Percentiles rank a stretch among this genome's conserved stretches.
These are phyloP conservation scores for Colletotrichum sp. DNA, from an alignment of 2,329 filamentous ascomycete species.

Conservation along the genomic window DNA sequence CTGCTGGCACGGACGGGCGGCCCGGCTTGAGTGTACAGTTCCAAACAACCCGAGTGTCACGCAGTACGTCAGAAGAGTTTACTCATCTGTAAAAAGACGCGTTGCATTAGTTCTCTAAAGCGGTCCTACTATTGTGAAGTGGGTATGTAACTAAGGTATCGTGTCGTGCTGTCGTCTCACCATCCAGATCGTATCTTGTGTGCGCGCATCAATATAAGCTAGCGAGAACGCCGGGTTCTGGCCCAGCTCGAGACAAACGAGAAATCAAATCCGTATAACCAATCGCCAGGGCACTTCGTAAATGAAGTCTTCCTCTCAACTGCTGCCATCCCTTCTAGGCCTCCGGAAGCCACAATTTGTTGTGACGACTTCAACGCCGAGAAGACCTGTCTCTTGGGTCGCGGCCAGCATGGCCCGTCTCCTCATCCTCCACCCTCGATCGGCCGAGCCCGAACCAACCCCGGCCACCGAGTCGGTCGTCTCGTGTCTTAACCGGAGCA, in stretches of 20 bases:
- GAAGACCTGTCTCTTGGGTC: background rate
- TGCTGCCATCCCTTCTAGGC: background rate
- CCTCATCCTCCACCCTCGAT: constrained; percentile 9
- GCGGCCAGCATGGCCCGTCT: constrained; percentile 1
- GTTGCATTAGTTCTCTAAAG: background rate
- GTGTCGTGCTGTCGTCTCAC: background rate
- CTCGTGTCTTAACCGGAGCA: background rate
- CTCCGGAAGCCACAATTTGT: background rate
- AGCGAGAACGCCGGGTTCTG: background rate
- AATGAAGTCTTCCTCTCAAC: background rate
- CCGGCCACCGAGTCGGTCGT: background rate
- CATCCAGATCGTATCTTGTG: background rate
- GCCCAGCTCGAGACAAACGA: background rate
- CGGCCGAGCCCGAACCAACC: constrained; percentile 19
- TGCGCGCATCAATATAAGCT: background rate
- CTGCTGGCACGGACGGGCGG: background rate
- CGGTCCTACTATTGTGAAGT: background rate
- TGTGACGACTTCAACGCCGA: background rate
- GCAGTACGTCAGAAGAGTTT: background rate
- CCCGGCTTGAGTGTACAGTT: background rate
- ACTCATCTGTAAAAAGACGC: background rate
- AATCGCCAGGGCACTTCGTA: background rate
- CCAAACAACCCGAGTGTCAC: background rate
- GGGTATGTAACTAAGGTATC: background rate
- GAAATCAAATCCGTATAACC: background rate